Base-by-base conservation (phyloP, 2,329 filamentous ascomycete genomes). In the Chaetomiaceae sp. region DNA sequence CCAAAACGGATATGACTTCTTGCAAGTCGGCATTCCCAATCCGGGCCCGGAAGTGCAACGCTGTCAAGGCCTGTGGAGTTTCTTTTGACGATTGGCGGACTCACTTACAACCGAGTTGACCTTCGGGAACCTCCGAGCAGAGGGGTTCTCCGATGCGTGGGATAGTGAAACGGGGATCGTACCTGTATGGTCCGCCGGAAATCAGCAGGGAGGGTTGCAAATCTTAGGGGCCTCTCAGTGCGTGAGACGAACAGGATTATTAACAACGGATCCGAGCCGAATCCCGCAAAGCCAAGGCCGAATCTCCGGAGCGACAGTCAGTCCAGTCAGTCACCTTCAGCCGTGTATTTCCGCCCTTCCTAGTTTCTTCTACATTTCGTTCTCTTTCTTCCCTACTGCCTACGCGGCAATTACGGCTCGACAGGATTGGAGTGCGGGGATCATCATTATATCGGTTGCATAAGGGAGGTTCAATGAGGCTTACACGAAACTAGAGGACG, bases 401-500 rank as follows among this genome's bases (percentile, higher is more conserved):
- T 8, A 20, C 14, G 3, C 11, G 20, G 25, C n/a, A 29, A 16
- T 18, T 34, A 14, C 27, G 27, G 29, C 8, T 47, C 13, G 27
- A 20, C 42, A 13, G n/a, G 32, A 32, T 16, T 18, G 38, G 40
- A 14, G 18, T 27, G 20, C 33, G 25, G 43, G 29, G 25, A 5
- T 5, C 5, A 50, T 43, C 30, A 18, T 51, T 18, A 16, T 20
- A 20, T 14, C 34, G 21, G 41, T 33, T 40, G 48, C 33, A 51
- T 44, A 20, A 37, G 21, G 32, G 45, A n/a, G 21, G 32, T 14
- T 45, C 10, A 18, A 11, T 27, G 33, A 46, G 38, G 43, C 16
- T 46, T 36, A 33, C 29, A 43, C 41, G 37, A 30, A 32, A 43
- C 18, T 46, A 42, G 45, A 51, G 11, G 30, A 40, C n/a, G 27